phyloP scores from a whole-genome alignment of 2,329 filamentous ascomycete species.

The Scytalidium lignicola region DNA sequence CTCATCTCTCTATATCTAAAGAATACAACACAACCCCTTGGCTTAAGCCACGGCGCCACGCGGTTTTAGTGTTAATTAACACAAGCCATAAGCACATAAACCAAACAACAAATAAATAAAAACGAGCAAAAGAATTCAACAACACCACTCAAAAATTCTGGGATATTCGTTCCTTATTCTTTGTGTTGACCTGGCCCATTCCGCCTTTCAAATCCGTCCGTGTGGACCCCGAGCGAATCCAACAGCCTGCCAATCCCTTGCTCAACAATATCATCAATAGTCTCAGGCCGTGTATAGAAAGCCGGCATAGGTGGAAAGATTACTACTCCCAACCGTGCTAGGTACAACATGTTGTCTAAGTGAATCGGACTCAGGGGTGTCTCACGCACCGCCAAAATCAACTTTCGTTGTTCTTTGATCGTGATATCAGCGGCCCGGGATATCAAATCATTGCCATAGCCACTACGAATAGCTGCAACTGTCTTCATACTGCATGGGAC shows the following conservation, averaged over 20 bases:
- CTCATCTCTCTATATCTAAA: too few species aligned
- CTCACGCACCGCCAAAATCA: constrained; percentile 38
- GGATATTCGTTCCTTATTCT: too few species aligned
- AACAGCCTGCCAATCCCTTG: constrained; percentile 43
- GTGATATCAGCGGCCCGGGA: constrained; percentile 40
- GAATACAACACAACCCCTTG: too few species aligned
- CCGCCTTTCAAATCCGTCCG: constrained; percentile 35
- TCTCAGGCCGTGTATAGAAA: constrained; percentile 36
- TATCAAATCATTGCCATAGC: constrained; percentile 40
- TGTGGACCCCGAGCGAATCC: constrained; percentile 38
- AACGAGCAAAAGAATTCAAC: too few species aligned
- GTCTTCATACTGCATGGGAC: constrained; percentile 45
- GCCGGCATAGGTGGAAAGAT: constrained; percentile 40
- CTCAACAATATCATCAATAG: constrained; percentile 36
- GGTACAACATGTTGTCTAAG: constrained; percentile 38
- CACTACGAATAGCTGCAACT: constrained; percentile 35
- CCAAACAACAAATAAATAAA: too few species aligned
- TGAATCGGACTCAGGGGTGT: constrained; percentile 42
- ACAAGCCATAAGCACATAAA: too few species aligned
- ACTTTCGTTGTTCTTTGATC: constrained; percentile 37
- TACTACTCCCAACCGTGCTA: constrained; percentile 33
- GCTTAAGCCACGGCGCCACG: too few species aligned
- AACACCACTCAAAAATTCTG: too few species aligned
- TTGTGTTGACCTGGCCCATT: too few species aligned
- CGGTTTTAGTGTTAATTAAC: too few species aligned